Evolutionary conservation across 768 basidiomycete genomes (phyloP).

Genomic region (Peribolospora baueri): DNA sequence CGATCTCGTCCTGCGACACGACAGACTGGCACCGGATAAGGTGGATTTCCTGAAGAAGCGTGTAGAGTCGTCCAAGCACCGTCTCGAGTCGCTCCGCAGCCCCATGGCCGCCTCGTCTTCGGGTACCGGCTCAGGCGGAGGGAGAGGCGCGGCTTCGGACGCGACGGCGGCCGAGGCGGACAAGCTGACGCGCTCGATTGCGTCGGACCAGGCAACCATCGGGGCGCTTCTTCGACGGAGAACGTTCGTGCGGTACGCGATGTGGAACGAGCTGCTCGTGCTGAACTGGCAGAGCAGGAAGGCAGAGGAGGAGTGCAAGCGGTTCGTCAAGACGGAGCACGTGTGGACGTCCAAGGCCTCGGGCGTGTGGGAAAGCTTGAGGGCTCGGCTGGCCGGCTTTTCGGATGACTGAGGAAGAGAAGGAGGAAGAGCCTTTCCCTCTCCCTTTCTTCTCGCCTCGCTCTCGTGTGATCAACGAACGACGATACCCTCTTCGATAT

Average conservation of each 20-base stretch:
- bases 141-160: too few relatives aligned
- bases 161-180: slow-evolving; percentile 34
- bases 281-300: background rate
- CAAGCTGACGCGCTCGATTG: slow-evolving; percentile 41
- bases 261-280: background rate
- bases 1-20: background rate
- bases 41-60: slow-evolving; percentile 70
- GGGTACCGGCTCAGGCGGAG: too few relatives aligned
- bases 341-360: too few relatives aligned
- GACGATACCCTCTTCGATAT: too few relatives aligned
- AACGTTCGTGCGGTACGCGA: slow-evolving; percentile 41
- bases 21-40: slow-evolving; percentile 44
- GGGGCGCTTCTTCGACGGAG: slow-evolving; percentile 46
- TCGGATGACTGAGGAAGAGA: too few relatives aligned
- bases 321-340: too few relatives aligned
- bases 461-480: too few relatives aligned
- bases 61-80: slow-evolving; percentile 47
- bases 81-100: slow-evolving; percentile 22
- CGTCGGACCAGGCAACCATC: slow-evolving; percentile 65
- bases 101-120: background rate
- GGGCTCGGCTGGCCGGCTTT: too few relatives aligned
- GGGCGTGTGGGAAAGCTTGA: too few relatives aligned
- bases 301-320: too few relatives aligned
- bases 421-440: too few relatives aligned
- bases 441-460: too few relatives aligned